Conservation (phyloP, 768 basidiomycete species). For the Tylopilus felleus region DNA sequence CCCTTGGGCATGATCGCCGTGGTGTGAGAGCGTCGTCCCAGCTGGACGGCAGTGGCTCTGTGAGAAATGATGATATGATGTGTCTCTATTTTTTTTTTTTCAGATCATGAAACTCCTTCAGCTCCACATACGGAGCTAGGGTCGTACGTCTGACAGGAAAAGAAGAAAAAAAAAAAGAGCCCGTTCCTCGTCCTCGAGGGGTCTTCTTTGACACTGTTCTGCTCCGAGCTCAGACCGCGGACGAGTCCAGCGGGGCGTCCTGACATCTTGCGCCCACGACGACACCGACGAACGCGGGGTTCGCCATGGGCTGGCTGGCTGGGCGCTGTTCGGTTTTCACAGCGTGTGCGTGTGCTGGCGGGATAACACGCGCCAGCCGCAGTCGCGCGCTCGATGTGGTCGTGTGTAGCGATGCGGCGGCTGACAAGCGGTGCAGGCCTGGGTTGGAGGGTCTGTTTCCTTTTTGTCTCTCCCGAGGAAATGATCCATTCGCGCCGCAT, state of each 20-base stretch:
- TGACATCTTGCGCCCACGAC: too few species aligned
- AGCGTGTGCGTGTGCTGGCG: too few species aligned
- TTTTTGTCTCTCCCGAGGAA: background rate
- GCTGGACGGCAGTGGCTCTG: background rate
- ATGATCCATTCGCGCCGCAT: background rate
- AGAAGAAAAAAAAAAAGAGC: too few species aligned
- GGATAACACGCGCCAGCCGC: too few species aligned
- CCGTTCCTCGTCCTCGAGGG: background rate
- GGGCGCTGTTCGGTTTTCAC: too few species aligned
- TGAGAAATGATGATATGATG: slow-evolving; percentile 1
- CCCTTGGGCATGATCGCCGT: slow-evolving; percentile 18
- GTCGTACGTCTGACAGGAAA: background rate
- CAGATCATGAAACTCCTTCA: slow-evolving; percentile 6
- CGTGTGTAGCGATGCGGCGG: too few species aligned
- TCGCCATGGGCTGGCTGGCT: too few species aligned
- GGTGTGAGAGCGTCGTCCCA: slow-evolving; percentile 28
- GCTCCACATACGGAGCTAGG: background rate
- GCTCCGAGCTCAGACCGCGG: background rate
- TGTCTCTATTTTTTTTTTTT: background rate
- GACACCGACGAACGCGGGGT: too few species aligned
- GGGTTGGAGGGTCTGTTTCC: background rate
- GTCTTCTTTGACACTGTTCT: background rate
- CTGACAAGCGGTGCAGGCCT: too few species aligned
- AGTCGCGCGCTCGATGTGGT: too few species aligned
- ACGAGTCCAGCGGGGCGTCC: too few species aligned